A percentile compares a stretch with the other conserved stretches of the same genome.
Evolutionary conservation across 257 asterid species (phyloP).

Genomic region (Eustoma russellianum): DNA sequence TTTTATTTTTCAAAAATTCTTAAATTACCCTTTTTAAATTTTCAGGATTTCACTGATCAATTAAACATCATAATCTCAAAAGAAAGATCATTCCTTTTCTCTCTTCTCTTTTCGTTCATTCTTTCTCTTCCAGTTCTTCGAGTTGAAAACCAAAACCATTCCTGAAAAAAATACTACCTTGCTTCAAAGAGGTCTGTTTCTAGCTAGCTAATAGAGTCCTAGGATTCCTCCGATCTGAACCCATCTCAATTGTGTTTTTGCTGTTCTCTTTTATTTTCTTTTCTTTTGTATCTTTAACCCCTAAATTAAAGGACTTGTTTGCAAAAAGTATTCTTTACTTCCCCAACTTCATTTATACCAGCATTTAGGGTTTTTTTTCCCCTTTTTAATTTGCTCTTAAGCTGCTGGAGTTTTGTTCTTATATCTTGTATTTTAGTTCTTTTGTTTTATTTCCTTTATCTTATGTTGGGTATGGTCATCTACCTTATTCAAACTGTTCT

Average conservation of each 20-base stretch:
- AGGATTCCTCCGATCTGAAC: slow-evolving; percentile 2
- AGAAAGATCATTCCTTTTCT: slow-evolving; percentile 1
- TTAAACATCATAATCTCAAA: slow-evolving; percentile 12
- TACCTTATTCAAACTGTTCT: slow-evolving; percentile 4
- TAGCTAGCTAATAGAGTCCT: neutral
- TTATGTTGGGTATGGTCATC: neutral
- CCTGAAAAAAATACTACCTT: neutral
- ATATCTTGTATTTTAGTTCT: neutral
- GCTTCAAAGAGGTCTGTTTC: slow-evolving; percentile 8
- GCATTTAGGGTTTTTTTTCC: neutral
- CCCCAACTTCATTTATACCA: neutral
- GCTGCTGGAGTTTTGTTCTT: neutral
- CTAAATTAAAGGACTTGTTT: neutral
- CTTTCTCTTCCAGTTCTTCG: neutral
- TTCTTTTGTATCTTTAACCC: too few relatives aligned
- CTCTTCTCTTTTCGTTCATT: slow-evolving; percentile 1
- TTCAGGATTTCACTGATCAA: too few relatives aligned
- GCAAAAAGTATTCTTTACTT: neutral
- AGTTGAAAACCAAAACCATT: slow-evolving; percentile 2
- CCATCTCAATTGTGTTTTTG: neutral
- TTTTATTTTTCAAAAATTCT: slow-evolving; percentile 4
- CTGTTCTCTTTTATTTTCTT: neutral
- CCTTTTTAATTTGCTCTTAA: neutral
- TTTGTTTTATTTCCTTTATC: neutral
- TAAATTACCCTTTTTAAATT: too few relatives aligned